Base-by-base conservation (phyloP, 768 basidiomycete genomes). In the Neoboletus brunneissimus region DNA sequence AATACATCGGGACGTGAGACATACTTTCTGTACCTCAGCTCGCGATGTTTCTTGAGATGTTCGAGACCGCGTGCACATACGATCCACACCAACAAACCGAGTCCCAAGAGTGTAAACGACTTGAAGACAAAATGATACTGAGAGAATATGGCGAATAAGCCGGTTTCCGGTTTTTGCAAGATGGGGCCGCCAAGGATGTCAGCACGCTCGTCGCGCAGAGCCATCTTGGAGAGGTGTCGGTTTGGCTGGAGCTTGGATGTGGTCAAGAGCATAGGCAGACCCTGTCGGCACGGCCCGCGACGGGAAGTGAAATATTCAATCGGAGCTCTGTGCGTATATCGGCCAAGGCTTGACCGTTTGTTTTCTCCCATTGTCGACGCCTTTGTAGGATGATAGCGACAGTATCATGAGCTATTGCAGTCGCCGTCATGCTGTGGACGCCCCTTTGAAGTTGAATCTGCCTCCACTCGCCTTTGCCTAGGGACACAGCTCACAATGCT, bases 391-490 rank as follows among this genome's bases (percentile, higher is more conserved):
- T 34, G 54, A 55, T 11, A 5, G 54, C 22, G 40, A 27, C 25
- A 11, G 51, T 31, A 54, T 41, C 53, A 32, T 42, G 18, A 47
- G 29, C 12, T 34, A n/a, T 22, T 37, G 25, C 53, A 4, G 53
- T 42, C 29, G 45, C 22, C 38, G 20, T 38, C 3, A 37, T 45
- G 16, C 34, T 53, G 43, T 32, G 38, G 51, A 46, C 6, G 38
- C 22, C 20, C 12, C 16, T 32, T 27, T 31, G 31, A 43, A 40
- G 42, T 37, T 23, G 5, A 11, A 38, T 48, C 4, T 3, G 9
- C 18, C 9, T n/a, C 87, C 87, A 88, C 85, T 76, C 76, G 76
- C 84, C 75, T 70, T 75, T 80, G 87, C 87, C 88, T 87, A 81
- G 88, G 81, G 76, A 87, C 87, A 89, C 72, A 78, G 88, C 85